These are phyloP conservation scores for Suhomyces sp. DNA, from an alignment of 805 yeast species.

Conservation along the genomic window DNA sequence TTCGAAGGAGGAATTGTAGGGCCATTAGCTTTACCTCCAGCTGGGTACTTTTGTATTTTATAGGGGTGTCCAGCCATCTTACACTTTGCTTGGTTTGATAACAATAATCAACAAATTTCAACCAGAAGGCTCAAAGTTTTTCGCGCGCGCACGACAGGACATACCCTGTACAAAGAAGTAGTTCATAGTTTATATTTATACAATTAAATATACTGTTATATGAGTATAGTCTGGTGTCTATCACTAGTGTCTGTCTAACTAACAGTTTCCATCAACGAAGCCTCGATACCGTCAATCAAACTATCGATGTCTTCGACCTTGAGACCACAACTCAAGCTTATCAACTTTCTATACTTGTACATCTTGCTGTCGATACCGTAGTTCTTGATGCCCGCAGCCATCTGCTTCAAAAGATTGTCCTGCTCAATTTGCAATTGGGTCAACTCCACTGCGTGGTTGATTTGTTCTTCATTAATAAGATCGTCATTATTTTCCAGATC, in stretches of 20 bases:
- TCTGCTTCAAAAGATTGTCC: conserved; percentile 38
- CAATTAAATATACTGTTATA: not conserved
- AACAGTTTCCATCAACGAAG: conserved; percentile 11
- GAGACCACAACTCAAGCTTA: conserved; percentile 74
- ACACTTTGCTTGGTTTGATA: not conserved
- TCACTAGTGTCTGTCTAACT: not conserved
- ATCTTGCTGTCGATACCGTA: conserved; percentile 53
- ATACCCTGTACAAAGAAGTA: not conserved
- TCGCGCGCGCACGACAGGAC: not conserved
- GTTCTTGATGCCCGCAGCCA: conserved; percentile 44
- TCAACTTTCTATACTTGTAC: conserved; percentile 73
- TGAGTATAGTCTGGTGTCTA: not conserved
- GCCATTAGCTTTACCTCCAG: not conserved
- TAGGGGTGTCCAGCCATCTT: conserved; percentile 2
- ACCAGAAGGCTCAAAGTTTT: not conserved
- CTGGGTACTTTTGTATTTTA: conserved; percentile 8
- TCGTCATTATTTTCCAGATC: conserved; percentile 8
- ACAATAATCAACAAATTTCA: not conserved
- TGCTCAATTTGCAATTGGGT: conserved; percentile 54
- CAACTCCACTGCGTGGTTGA: conserved; percentile 24
- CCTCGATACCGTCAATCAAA: conserved; percentile 68
- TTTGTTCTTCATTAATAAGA: conserved; percentile 10
- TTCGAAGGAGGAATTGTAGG: conserved; percentile 11
- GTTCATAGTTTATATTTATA: not conserved
- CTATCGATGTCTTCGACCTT: conserved; percentile 77